Base-by-base conservation (phyloP, 228 moss, liverwort and hornwort species). In the Sphagnum fallax region DNA sequence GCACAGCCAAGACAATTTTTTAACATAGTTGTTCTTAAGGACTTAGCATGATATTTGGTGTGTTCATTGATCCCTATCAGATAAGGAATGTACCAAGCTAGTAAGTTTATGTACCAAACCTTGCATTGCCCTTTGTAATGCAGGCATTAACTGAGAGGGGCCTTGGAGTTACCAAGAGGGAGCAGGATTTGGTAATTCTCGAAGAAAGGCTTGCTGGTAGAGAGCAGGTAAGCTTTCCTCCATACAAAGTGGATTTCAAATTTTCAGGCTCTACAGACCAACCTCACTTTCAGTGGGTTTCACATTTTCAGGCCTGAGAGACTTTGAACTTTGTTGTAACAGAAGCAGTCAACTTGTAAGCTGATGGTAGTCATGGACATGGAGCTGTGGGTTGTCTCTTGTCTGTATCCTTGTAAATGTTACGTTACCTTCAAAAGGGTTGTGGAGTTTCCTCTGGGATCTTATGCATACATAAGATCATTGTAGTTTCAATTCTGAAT, bases 151-250 rank as follows among this genome's bases (percentile, higher is more conserved):
- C 87, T 65, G 79, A 84, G 64, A 74, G 87, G 62, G 89, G 89
- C 70, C 67, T 90, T 60, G 88, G 84, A 59, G 16, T 84, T 4
- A 67, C 79, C 52, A 88, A 84, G 69, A 98, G 86, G 69, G 92
- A 90, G 69, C 88, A 92, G 69, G 88, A 90, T n/a, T 75, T 87
- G 52, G 53, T 87, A 6, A 74, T 94, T 18, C 70, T 73, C 5
- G 89, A 94, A 76, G 87, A 98, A 72, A 89, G 78, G 69, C 80
- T 98, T 55, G 74, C 80, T 47, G 75, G 70, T 70, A 82, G 87
- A 70, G 81, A 86, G 67, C 78, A 64, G 90, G 98, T 94, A 92
- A 68, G 74, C 50, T 70, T 53, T 16, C 60, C 16, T 32, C 32
- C 32, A 32, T 32, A 32, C 32, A 32, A 32, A 32, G 2, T 32